Base-by-base conservation (phyloP, 345 rosid genomes). In the Limnanthes douglasii region DNA sequence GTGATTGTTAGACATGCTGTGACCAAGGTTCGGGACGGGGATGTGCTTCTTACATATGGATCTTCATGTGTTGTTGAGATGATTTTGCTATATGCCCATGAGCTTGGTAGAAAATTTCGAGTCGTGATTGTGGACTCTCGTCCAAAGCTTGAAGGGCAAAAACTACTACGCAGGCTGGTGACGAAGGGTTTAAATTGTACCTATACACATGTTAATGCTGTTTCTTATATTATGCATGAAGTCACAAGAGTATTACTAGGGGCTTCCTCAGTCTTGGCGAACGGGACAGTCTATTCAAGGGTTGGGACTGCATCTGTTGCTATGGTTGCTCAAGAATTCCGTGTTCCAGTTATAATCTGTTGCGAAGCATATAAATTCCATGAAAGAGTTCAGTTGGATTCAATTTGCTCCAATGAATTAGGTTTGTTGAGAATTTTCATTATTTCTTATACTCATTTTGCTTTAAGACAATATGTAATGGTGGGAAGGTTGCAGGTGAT, bases 291-390 rank as follows among this genome's bases (percentile, higher is more conserved):
- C 5, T 81, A 73, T 59, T 77, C 94, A 1, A 68, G 68, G 54
- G 75, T 69, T 41, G 94, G 94, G 34, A 77, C 84, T 16, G 64
- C 94, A 4, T 64, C 65, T 18, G 61, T 77, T 39, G 94, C 88
- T 28, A 77, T 81, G 94, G 84, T 77, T 46, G 94, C 94, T 13
- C 57, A 81, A 37, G 73, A 70, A 18, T 77, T 66, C 34, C 59
- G 30, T 8, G 71, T 81, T 43, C 88, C 84, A 18, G 88, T 81
- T 11, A 59, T 81, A 39, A 66, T 81, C 11, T 81, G 84, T 21
- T 81, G 94, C 31, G 94, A 81, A 65, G 78, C 88, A 12, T 81
- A 81, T 51, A 81, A 81, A 56, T 81, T 81, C 62, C 88, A 81
- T 50, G 81, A 77, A 57, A 64, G 88, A 68, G 88, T 81, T 39